Conservation (phyloP, 352 stramenopile species). For the Pythium vanterpoolii region DNA sequence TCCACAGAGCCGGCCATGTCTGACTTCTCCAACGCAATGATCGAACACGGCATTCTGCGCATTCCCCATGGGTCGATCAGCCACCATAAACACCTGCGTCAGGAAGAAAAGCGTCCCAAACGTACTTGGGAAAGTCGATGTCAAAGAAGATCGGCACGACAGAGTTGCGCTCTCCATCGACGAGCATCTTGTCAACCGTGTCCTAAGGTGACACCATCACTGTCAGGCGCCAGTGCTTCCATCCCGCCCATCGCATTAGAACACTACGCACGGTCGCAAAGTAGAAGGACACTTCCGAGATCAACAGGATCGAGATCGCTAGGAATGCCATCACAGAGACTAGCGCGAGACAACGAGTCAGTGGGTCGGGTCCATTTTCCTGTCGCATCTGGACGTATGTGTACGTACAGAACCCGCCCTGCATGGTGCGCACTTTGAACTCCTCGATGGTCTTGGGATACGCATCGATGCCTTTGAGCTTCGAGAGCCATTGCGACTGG, state of each 20-base stretch:
- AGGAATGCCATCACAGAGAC: constrained; percentile 71
- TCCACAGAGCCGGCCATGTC: constrained; percentile 69
- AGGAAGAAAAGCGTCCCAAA: not conserved
- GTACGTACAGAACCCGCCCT: constrained; percentile 71
- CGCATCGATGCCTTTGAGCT: constrained; percentile 58
- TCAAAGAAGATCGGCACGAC: constrained; percentile 80
- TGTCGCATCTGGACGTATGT: not conserved
- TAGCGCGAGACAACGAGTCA: constrained; percentile 16
- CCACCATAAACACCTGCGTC: not conserved
- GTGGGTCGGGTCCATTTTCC: not conserved
- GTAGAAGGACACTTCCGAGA: constrained; percentile 80
- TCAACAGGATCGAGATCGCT: constrained; percentile 60
- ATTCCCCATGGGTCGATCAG: not conserved
- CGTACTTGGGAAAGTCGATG: constrained; percentile 66
- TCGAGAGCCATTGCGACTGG: constrained; percentile 29
- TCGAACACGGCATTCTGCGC: constrained; percentile 68
- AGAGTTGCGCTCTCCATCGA: constrained; percentile 68
- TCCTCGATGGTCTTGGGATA: constrained; percentile 88
- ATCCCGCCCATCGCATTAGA: not conserved
- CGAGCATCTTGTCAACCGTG: constrained; percentile 83
- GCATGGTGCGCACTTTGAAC: constrained; percentile 85
- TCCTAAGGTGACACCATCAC: constrained; percentile 30
- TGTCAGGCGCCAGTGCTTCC: not conserved
- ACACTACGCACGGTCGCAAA: constrained; percentile 39
- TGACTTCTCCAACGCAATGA: constrained; percentile 65